phyloP scores from a whole-genome alignment of 345 rosid genomes.

The Eutrema yunnanense region DNA sequence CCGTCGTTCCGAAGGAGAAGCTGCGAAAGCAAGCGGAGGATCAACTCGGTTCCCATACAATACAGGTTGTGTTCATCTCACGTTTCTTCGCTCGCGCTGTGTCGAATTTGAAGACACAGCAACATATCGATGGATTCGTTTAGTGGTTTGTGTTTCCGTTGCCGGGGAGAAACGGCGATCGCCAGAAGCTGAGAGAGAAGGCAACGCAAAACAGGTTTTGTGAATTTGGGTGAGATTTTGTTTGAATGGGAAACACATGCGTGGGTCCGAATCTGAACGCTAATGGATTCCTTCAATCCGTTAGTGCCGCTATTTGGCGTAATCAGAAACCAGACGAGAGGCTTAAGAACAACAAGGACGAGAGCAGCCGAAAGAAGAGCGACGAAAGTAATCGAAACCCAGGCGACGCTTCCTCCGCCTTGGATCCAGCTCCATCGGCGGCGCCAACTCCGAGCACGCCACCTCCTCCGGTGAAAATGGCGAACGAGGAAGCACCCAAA shows the following conservation, averaged over 20 bases:
- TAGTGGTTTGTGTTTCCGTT: not conserved
- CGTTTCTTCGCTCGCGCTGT: slow-evolving; percentile 3
- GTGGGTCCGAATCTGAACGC: slow-evolving; percentile 68
- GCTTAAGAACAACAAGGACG: slow-evolving; percentile 31
- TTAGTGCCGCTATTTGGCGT: slow-evolving; percentile 77
- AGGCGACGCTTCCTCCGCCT: slow-evolving; percentile 15
- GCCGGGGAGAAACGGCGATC: not conserved
- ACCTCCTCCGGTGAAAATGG: slow-evolving; percentile 64
- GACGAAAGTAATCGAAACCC: slow-evolving; percentile 3
- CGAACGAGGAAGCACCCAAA: slow-evolving; percentile 26
- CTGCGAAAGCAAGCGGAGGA: not conserved
- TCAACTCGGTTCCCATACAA: not conserved
- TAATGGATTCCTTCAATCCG: slow-evolving; percentile 73
- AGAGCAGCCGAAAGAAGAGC: slow-evolving; percentile 24
- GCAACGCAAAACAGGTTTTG: slow-evolving; percentile 13
- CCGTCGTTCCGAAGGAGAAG: not conserved
- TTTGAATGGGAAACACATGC: slow-evolving; percentile 88
- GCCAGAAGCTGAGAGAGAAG: not conserved
- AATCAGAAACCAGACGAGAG: slow-evolving; percentile 44
- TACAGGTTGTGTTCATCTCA: not conserved
- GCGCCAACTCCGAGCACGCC: slow-evolving; percentile 46
- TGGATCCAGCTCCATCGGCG: slow-evolving; percentile 25
- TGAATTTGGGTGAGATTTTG: not conserved
- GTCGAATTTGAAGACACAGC: slow-evolving; percentile 4
- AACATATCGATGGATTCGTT: not conserved